Evolutionary conservation across 2,329 filamentous ascomycete species (phyloP).

Genomic region (Cercospora sesami): DNA sequence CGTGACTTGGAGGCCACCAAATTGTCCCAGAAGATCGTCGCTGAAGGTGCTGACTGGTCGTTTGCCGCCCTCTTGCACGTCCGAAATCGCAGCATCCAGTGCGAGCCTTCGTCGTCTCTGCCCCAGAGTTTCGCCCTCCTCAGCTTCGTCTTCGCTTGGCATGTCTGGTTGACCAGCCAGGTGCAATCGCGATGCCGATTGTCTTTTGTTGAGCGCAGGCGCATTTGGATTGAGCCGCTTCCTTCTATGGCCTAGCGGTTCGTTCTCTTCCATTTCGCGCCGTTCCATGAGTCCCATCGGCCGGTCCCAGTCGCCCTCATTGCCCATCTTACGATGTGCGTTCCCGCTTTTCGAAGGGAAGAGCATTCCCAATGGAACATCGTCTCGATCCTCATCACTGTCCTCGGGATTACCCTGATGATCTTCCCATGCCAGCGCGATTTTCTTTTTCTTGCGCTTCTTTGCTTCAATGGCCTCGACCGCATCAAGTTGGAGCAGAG

Average conservation of each 20-base stretch:
- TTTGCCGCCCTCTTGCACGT: slow-evolving; percentile 38
- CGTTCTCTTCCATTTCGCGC: slow-evolving; percentile 85
- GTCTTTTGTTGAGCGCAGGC: slow-evolving; percentile 12
- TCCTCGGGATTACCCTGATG: slow-evolving; percentile 46
- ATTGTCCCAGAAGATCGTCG: slow-evolving; percentile 65
- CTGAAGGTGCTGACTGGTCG: slow-evolving; percentile 62
- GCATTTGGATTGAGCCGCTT: slow-evolving; percentile 58
- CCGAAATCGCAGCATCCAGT: slow-evolving; percentile 46
- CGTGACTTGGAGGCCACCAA: slow-evolving; percentile 55
- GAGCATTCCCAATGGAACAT: slow-evolving; percentile 83
- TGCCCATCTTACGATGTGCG: slow-evolving; percentile 50
- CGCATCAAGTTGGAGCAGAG: slow-evolving; percentile 84
- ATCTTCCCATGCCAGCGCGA: slow-evolving; percentile 90
- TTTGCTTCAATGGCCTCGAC: slow-evolving; percentile 82
- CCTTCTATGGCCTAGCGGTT: slow-evolving; percentile 76
- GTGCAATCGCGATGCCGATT: slow-evolving; percentile 34
- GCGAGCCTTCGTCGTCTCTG: slow-evolving; percentile 64
- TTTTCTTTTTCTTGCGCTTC: slow-evolving; percentile 69
- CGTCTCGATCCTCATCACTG: slow-evolving; percentile 65
- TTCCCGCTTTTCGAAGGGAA: slow-evolving; percentile 61
- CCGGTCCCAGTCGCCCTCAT: slow-evolving; percentile 53
- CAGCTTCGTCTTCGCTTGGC: slow-evolving; percentile 38
- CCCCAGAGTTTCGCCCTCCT: slow-evolving; percentile 65
- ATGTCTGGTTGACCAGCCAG: slow-evolving; percentile 30
- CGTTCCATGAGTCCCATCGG: slow-evolving; percentile 76